A percentile compares a stretch with the other conserved stretches of the same genome.
phyloP scores from a whole-genome alignment of 768 basidiomycete species.

The Lactarius evosmus region DNA sequence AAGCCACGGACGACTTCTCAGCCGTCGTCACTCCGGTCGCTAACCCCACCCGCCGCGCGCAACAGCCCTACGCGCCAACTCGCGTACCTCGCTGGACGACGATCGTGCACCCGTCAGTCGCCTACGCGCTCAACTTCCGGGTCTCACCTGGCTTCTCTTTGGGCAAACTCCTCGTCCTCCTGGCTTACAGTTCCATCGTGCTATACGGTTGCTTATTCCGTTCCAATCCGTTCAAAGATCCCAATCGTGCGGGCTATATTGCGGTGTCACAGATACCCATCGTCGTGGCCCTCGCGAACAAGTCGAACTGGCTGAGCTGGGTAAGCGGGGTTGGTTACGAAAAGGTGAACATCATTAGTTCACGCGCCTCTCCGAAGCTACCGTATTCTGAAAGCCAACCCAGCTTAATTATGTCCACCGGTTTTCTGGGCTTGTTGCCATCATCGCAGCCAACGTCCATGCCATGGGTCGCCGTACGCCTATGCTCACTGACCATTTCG shows the following conservation, averaged over 20 bases:
- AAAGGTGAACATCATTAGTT: constrained; percentile 35
- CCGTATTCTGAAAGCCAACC: constrained; percentile 12
- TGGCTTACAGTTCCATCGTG: constrained; percentile 37
- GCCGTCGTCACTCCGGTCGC: neutral
- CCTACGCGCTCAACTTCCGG: constrained; percentile 35
- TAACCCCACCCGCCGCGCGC: neutral
- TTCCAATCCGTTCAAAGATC: constrained; percentile 38
- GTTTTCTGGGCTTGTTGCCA: constrained; percentile 44
- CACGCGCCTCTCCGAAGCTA: neutral
- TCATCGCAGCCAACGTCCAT: constrained; percentile 44
- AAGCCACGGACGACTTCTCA: neutral
- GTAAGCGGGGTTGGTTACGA: constrained; percentile 46
- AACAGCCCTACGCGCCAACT: constrained; percentile 29
- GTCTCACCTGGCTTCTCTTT: constrained; percentile 38
- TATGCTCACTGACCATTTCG: neutral
- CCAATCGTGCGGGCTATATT: constrained; percentile 37
- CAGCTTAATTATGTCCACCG: constrained; percentile 56
- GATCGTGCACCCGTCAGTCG: constrained; percentile 33
- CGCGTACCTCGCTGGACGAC: constrained; percentile 40
- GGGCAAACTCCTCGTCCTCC: constrained; percentile 39
- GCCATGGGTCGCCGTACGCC: constrained; percentile 41
- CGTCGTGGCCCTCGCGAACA: constrained; percentile 45
- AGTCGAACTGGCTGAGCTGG: constrained; percentile 46
- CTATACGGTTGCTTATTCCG: constrained; percentile 38
- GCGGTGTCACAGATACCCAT: constrained; percentile 46